Evolutionary conservation across 768 basidiomycete species (phyloP).

Genomic region (Boletus edulis): DNA sequence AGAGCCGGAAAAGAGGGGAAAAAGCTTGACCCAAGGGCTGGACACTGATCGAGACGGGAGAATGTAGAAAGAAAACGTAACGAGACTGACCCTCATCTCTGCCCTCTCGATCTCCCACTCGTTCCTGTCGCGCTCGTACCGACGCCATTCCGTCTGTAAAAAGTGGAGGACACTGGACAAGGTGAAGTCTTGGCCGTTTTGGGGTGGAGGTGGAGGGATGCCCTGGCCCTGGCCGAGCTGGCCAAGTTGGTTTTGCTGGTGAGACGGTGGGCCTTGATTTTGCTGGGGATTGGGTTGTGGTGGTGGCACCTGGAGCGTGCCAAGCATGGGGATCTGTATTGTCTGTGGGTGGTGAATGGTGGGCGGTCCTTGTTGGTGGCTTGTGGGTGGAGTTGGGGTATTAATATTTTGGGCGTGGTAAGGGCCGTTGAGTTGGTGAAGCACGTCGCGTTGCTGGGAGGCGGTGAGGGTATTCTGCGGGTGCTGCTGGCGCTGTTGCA

Average conservation of each 20-base stretch:
- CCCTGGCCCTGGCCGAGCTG: conserved; percentile 53
- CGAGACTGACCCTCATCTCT: conserved; percentile 87
- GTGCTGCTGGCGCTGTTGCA: conserved; percentile 25
- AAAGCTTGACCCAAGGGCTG: background rate
- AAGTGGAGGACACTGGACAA: conserved; percentile 95
- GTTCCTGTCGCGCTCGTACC: conserved; percentile 97
- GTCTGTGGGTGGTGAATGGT: conserved; percentile 38
- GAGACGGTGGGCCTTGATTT: conserved; percentile 43
- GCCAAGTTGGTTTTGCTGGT: conserved; percentile 55
- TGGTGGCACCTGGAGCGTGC: conserved; percentile 63
- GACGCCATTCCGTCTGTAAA: conserved; percentile 96
- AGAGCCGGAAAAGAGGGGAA: background rate
- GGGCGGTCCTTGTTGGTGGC: conserved; percentile 27
- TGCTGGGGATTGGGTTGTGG: conserved; percentile 40
- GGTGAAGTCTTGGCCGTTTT: conserved; percentile 89
- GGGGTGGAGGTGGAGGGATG: conserved; percentile 74
- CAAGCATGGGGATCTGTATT: conserved; percentile 68
- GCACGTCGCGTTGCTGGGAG: conserved; percentile 29
- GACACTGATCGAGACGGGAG: background rate
- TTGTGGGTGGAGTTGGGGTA: background rate
- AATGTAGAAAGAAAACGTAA: conserved; percentile 4
- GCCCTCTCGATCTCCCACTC: conserved; percentile 99
- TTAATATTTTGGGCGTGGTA: conserved; percentile 28
- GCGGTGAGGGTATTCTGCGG: conserved; percentile 26
- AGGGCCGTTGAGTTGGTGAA: conserved; percentile 28